phyloP scores from a whole-genome alignment of 192 early-diverging fungal species.

The Chytriomyces sp. region DNA sequence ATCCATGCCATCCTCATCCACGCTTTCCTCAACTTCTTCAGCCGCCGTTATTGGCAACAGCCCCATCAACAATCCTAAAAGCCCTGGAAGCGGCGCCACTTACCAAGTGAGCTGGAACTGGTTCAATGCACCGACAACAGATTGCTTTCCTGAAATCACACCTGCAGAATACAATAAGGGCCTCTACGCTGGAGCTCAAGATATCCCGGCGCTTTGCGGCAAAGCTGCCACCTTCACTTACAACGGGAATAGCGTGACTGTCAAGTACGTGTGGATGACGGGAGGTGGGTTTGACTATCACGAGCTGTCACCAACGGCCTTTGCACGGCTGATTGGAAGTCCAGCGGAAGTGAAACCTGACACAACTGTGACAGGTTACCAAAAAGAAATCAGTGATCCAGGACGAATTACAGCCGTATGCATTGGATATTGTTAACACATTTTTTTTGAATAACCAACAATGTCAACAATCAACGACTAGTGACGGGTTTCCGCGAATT shows the following conservation, averaged over 20 bases:
- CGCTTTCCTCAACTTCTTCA: no score
- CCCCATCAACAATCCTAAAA: no score
- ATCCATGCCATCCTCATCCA: no score
- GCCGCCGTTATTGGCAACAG: no score
- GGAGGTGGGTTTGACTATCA: constrained; percentile 11
- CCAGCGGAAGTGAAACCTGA: background rate
- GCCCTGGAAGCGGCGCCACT: no score
- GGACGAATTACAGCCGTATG: constrained; percentile 1
- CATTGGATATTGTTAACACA: constrained; percentile 1
- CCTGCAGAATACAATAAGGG: constrained; percentile 8
- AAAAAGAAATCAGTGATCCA: constrained; percentile 11
- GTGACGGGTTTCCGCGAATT: no score
- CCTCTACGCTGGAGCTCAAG: constrained; percentile 10
- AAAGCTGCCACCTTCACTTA: constrained; percentile 9
- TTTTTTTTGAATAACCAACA: background rate
- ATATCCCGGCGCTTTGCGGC: constrained; percentile 6
- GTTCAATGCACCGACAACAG: constrained; percentile 3
- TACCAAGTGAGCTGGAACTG: constrained; percentile 17
- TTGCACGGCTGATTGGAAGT: constrained; percentile 10
- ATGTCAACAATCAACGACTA: no score
- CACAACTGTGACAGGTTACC: background rate
- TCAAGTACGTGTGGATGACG: constrained; percentile 20
- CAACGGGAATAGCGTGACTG: constrained; percentile 17
- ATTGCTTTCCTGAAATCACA: constrained; percentile 9
- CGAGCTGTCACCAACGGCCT: constrained; percentile 6